Percentiles rank a stretch among this genome's conserved stretches.
Evolutionary conservation across 2,329 filamentous ascomycete genomes (phyloP).

Genomic region (Hypomyces rosellus): DNA sequence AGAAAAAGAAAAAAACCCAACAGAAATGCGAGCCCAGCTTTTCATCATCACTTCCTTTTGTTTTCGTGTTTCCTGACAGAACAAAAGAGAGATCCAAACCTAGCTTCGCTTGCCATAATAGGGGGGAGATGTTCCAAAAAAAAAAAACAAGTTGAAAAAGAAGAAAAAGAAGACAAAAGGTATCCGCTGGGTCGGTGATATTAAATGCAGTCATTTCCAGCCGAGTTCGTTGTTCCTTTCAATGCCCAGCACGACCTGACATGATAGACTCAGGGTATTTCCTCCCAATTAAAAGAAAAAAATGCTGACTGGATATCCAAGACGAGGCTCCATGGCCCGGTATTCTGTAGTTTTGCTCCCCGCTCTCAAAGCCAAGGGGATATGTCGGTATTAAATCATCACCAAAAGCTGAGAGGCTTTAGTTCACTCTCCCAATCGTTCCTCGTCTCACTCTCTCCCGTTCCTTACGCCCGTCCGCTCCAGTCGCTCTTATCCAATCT

Average conservation of each 20-base stretch:
- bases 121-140: neutral
- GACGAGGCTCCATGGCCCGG: too few relatives aligned
- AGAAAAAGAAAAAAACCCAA: neutral
- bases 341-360: too few relatives aligned
- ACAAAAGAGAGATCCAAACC: neutral
- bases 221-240: too few relatives aligned
- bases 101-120: neutral
- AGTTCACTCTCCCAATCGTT: slow-evolving; percentile 16
- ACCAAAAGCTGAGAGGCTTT: neutral
- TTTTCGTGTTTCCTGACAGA: too few relatives aligned
- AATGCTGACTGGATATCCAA: too few relatives aligned
- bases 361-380: too few relatives aligned
- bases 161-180: too few relatives aligned
- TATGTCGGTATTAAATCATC: too few relatives aligned
- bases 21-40: neutral
- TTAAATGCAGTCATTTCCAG: too few relatives aligned
- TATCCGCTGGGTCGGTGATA: too few relatives aligned
- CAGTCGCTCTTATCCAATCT: slow-evolving; percentile 66
- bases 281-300: too few relatives aligned
- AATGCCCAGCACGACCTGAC: neutral
- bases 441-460: slow-evolving; percentile 25
- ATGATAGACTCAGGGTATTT: neutral
- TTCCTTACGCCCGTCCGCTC: slow-evolving; percentile 30
- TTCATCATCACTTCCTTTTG: too few relatives aligned
- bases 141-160: neutral